Conservation (phyloP, 495 filamentous ascomycete species). For the Pyrenula aspistea region DNA sequence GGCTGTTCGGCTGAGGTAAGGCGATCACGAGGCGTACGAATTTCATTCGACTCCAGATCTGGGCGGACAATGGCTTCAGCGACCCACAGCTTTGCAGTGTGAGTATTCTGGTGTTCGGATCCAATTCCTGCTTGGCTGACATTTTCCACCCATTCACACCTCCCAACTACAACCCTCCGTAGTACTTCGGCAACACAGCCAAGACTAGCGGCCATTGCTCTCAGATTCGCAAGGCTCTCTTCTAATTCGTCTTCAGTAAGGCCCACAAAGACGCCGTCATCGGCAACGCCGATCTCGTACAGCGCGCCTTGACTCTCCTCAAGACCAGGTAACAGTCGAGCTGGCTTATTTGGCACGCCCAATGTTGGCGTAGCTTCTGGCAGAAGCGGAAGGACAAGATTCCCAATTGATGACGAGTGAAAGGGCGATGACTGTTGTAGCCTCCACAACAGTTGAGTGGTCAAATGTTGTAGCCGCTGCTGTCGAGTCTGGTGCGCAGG, state of each 20-base stretch:
- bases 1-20: not conserved
- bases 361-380: constrained; percentile 48
- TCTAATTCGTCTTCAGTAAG: constrained; percentile 84
- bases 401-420: constrained; percentile 61
- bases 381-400: constrained; percentile 60
- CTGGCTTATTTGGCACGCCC: constrained; percentile 42
- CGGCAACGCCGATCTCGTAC: constrained; percentile 93
- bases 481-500: constrained; percentile 46
- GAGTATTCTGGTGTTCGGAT: constrained; percentile 14
- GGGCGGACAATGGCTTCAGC: constrained; percentile 74
- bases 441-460: constrained; percentile 89
- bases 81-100: constrained; percentile 61
- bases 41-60: constrained; percentile 32
- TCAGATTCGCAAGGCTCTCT: constrained; percentile 72
- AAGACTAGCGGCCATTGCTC: constrained; percentile 81
- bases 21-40: constrained; percentile 2
- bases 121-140: constrained; percentile 10
- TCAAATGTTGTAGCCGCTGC: constrained; percentile 76
- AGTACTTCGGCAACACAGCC: constrained; percentile 81
- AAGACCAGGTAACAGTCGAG: constrained; percentile 61
- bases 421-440: constrained; percentile 89
- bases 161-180: constrained; percentile 73
- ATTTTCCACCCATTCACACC: constrained; percentile 64
- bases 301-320: constrained; percentile 88
- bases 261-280: constrained; percentile 86